These are phyloP conservation scores for Coemansia sp. DNA, from an alignment of 192 early-diverging fungal genomes.

Conservation along the genomic window DNA sequence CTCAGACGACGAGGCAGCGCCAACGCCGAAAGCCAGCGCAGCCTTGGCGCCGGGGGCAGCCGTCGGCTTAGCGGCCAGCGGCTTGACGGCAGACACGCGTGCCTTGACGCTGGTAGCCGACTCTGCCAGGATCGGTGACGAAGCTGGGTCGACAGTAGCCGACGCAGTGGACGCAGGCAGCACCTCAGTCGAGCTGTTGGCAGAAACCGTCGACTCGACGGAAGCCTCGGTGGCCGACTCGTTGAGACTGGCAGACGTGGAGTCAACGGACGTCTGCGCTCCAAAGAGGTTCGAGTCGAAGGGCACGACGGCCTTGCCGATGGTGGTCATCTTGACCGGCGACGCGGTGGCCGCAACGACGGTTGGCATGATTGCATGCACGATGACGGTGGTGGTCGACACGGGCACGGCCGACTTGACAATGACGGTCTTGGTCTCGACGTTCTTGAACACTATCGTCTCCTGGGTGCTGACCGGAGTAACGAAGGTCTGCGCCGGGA, in stretches of 20 bases:
- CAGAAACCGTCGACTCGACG: not conserved
- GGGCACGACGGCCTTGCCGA: constrained; percentile 38
- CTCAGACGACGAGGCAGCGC: constrained; percentile 7
- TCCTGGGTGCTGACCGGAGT: constrained; percentile 3
- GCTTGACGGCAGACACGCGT: constrained; percentile 2
- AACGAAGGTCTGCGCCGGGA: not conserved
- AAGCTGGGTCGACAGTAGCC: constrained; percentile 1
- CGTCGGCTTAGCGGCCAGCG: constrained; percentile 4
- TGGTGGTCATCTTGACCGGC: constrained; percentile 37
- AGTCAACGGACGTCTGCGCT: not conserved
- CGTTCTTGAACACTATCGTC: too few species aligned
- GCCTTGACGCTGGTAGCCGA: constrained; percentile 15
- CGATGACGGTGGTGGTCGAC: constrained; percentile 8
- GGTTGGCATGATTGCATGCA: constrained; percentile 8
- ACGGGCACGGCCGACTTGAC: not conserved
- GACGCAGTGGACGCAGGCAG: not conserved
- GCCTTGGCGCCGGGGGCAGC: constrained; percentile 5
- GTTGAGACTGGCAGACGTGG: not conserved
- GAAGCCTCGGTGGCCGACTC: not conserved
- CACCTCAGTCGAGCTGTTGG: not conserved
- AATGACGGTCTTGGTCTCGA: constrained; percentile 1
- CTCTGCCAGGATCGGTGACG: constrained; percentile 23
- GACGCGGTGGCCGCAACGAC: not conserved
- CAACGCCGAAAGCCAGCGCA: not conserved
- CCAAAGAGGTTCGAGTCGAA: constrained; percentile 44